Base-by-base conservation (phyloP, 1,284 basidiomycete genomes). In the Tilletia indica region DNA sequence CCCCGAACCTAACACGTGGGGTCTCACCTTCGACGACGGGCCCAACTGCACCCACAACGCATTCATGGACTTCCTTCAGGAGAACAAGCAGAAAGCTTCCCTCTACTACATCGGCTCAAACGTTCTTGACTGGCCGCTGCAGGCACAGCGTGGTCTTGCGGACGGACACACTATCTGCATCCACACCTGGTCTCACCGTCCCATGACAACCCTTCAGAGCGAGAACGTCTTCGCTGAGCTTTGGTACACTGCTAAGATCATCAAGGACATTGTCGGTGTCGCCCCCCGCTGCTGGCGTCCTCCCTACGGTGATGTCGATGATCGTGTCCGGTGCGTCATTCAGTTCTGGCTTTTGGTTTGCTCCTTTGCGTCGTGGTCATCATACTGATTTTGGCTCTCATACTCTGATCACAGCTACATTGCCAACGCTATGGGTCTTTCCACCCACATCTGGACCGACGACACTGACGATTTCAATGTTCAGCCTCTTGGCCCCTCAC, bases 181-280 rank as follows among this genome's bases (percentile, higher is more conserved):
- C 31, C 74, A 74, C 56, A 74, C 86, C 51, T 87, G 87, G 87
- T 84, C 83, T 12, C 87, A 87, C 76, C 83, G 81, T 76, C 86
- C 86, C 80, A 86, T 87, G 86, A 88, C 87, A 6, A 80, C 86
- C 14, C 79, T 88, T 68, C 84, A 71, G 85, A 71, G 86, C 81
- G 86, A 87, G 70, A 82, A 86, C 73, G 87, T 85, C 36, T 88
- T 88, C 75, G 87, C 87, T 54, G 88, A 88, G 81, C 84, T 89
- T 31, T 89, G 87, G 80, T 88, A 88, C 85, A 86, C 87, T 38
- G 84, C 84, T 72, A 83, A 87, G 77, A 82, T 81, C 67, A 87
- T 88, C 86, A 87, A 87, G 80, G 82, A 84, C 38, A 79, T 88
- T 67, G 77, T 86, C 5, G 87, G 87, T 67, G 84, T 88, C 16